Conservation (phyloP, 2,329 filamentous ascomycete species). For the Fusarium duplospermum region DNA sequence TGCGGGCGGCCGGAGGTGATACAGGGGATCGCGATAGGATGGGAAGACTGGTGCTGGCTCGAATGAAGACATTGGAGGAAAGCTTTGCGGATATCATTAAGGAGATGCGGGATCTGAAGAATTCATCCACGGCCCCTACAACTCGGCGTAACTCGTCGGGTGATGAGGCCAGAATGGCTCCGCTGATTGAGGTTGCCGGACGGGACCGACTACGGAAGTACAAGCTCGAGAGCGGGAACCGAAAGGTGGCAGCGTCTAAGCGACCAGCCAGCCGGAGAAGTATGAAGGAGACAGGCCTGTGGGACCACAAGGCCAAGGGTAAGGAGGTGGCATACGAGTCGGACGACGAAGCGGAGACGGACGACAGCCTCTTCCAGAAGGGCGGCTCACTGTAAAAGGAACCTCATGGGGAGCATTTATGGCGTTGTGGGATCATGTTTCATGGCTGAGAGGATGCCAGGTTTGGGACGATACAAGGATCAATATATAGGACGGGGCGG, state of each 20-base stretch:
- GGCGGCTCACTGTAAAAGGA: slow-evolving; percentile 57
- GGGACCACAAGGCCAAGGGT: slow-evolving; percentile 59
- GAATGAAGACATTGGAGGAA: slow-evolving; percentile 94
- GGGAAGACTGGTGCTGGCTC: slow-evolving; percentile 83
- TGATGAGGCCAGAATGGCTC: slow-evolving; percentile 50
- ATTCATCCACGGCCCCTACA: slow-evolving; percentile 57
- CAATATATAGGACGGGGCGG: slow-evolving; percentile 19
- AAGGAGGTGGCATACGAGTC: slow-evolving; percentile 57
- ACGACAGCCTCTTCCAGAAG: slow-evolving; percentile 46
- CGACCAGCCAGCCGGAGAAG: slow-evolving; percentile 56
- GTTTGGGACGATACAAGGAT: not conserved
- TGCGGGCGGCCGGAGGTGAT: slow-evolving; percentile 58
- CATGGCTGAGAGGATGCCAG: slow-evolving; percentile 9
- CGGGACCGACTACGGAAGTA: slow-evolving; percentile 42
- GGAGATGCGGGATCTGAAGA: slow-evolving; percentile 77
- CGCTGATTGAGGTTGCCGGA: slow-evolving; percentile 51
- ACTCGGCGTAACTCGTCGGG: slow-evolving; percentile 65
- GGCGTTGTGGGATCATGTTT: slow-evolving; percentile 29
- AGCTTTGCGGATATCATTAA: slow-evolving; percentile 88
- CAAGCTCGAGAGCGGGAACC: slow-evolving; percentile 40
- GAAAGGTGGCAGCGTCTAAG: slow-evolving; percentile 46
- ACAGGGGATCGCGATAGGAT: slow-evolving; percentile 72
- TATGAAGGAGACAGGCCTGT: slow-evolving; percentile 52
- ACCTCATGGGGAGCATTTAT: slow-evolving; percentile 34
- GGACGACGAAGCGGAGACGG: slow-evolving; percentile 50